These are phyloP conservation scores for Rhizopogon vesiculosus DNA, from an alignment of 768 basidiomycete genomes.

Conservation along the genomic window DNA sequence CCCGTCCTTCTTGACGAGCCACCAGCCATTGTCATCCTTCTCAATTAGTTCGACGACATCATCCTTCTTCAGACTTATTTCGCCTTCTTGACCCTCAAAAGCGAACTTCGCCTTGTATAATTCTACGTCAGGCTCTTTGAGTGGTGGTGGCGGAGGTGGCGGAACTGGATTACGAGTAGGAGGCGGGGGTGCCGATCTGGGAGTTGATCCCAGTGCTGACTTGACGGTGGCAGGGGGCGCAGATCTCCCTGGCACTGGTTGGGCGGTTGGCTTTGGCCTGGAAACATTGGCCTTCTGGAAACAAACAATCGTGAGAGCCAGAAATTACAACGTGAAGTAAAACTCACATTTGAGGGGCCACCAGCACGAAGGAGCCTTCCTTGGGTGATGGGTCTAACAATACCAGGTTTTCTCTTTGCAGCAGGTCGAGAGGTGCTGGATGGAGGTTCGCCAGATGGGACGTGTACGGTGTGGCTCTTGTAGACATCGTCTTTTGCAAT, in stretches of 20 bases:
- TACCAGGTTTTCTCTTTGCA: slow-evolving; percentile 84
- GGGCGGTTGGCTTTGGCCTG: slow-evolving; percentile 38
- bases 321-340: background rate
- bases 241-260: slow-evolving; percentile 61
- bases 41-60: slow-evolving; percentile 89
- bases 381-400: slow-evolving; percentile 78
- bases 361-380: slow-evolving; percentile 77
- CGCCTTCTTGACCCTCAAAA: slow-evolving; percentile 92
- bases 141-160: slow-evolving; percentile 48
- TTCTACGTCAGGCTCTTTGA: slow-evolving; percentile 60
- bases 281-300: slow-evolving; percentile 40
- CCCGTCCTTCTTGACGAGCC: slow-evolving; percentile 84
- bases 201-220: slow-evolving; percentile 21
- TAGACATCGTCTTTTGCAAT: slow-evolving; percentile 76
- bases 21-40: slow-evolving; percentile 97
- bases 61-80: slow-evolving; percentile 86
- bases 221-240: slow-evolving; percentile 30
- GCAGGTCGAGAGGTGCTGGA: slow-evolving; percentile 78
- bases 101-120: slow-evolving; percentile 85
- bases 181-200: slow-evolving; percentile 33
- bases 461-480: slow-evolving; percentile 89
- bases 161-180: slow-evolving; percentile 43
- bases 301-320: slow-evolving; percentile 6
- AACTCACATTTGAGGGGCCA: slow-evolving; percentile 59
- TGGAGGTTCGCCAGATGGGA: slow-evolving; percentile 83